Evolutionary conservation across 2,329 filamentous ascomycete species (phyloP).

Genomic region (Boeremia exigua): DNA sequence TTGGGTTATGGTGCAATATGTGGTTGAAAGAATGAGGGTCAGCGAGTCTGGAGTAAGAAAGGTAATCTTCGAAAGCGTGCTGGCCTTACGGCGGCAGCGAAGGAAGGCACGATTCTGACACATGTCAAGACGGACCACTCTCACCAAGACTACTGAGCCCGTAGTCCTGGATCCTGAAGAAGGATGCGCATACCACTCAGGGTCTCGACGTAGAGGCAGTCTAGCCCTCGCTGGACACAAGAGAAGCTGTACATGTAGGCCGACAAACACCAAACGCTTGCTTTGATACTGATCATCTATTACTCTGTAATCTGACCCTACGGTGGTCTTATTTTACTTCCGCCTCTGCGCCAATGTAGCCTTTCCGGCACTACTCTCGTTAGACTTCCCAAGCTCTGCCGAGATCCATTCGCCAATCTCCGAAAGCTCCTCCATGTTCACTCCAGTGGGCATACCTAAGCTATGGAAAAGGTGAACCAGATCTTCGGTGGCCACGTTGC

Average conservation of each 20-base stretch:
- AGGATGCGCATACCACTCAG: not conserved
- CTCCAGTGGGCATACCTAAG: slow-evolving; percentile 75
- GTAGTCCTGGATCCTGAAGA: not conserved
- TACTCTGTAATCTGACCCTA: not conserved
- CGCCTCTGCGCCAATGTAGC: slow-evolving; percentile 43
- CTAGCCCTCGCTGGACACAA: not conserved
- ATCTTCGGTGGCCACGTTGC: slow-evolving; percentile 86
- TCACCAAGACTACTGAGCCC: not conserved
- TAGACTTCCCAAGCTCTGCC: slow-evolving; percentile 40
- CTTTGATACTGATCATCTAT: not conserved
- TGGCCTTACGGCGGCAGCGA: not conserved
- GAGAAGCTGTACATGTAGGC: not conserved
- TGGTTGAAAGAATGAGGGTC: no score
- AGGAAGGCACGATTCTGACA: not conserved
- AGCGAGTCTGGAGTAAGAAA: no score
- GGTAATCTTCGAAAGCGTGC: not conserved
- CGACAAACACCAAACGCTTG: not conserved
- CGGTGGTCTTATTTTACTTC: slow-evolving; percentile 6
- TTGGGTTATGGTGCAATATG: no score
- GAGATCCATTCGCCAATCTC: slow-evolving; percentile 50
- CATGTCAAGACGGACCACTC: not conserved
- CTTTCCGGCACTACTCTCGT: slow-evolving; percentile 50
- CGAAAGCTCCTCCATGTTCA: slow-evolving; percentile 53
- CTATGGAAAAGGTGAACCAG: slow-evolving; percentile 78
- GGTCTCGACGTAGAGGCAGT: not conserved